Conservation (phyloP, 768 basidiomycete species). For the Lactarius sp. region DNA sequence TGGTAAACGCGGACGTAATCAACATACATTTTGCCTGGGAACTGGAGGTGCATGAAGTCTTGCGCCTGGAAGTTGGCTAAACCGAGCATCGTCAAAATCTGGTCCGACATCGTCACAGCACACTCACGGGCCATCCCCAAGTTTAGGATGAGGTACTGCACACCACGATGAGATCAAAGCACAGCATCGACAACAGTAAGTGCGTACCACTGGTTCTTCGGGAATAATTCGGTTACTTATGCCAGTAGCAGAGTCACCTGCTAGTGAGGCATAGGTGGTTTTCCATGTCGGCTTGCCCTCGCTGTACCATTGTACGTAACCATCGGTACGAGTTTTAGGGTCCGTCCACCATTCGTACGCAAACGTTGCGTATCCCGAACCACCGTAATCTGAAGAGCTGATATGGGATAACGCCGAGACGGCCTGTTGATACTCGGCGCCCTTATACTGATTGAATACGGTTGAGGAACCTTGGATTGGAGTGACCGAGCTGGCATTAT, state of each 20-base stretch:
- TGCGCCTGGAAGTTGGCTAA: constrained; percentile 63
- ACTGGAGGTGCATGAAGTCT: constrained; percentile 65
- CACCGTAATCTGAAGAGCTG: constrained; percentile 52
- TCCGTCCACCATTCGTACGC: constrained; percentile 81
- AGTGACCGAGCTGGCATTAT: constrained; percentile 47
- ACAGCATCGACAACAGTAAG: constrained; percentile 20
- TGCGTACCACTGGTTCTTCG: constrained; percentile 87
- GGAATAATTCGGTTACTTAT: constrained; percentile 66
- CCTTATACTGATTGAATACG: constrained; percentile 59
- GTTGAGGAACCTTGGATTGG: constrained; percentile 52
- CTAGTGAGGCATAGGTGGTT: constrained; percentile 59
- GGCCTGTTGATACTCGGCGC: constrained; percentile 72
- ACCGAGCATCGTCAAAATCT: neutral
- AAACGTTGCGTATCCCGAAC: constrained; percentile 52
- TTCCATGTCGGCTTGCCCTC: constrained; percentile 68
- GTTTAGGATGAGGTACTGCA: constrained; percentile 79
- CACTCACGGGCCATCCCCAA: constrained; percentile 66
- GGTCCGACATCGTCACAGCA: neutral
- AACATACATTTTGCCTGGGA: constrained; percentile 77
- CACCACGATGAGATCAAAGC: constrained; percentile 4
- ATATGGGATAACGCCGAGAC: constrained; percentile 58
- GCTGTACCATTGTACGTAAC: constrained; percentile 82
- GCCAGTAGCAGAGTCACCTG: constrained; percentile 51
- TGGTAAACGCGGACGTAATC: constrained; percentile 93
- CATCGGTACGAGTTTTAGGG: constrained; percentile 56